These are phyloP conservation scores for Puccinia triticina DNA, from an alignment of 1,284 basidiomycete genomes.

Conservation along the genomic window DNA sequence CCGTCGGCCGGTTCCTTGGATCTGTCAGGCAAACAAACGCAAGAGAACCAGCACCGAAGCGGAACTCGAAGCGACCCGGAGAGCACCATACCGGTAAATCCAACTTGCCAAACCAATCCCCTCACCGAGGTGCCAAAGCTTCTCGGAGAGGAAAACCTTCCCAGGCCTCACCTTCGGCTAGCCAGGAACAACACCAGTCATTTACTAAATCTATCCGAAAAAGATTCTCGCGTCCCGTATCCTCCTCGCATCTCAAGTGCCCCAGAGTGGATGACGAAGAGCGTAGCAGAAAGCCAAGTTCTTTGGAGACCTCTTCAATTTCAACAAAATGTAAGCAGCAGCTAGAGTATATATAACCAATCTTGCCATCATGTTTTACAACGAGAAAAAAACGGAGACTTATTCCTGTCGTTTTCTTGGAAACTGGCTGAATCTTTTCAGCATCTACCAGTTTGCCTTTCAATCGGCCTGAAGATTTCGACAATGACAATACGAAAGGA, in stretches of 20 bases:
- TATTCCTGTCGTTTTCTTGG: not conserved
- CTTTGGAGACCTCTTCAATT: not conserved
- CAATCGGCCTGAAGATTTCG: not conserved
- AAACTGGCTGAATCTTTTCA: not conserved
- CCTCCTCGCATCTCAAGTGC: not conserved
- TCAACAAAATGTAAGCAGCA: conserved; percentile 6
- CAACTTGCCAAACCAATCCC: not conserved
- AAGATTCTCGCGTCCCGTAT: not conserved
- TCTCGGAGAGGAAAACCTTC: not conserved
- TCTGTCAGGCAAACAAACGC: not conserved
- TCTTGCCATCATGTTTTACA: not conserved
- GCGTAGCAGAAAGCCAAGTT: not conserved
- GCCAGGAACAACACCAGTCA: not conserved
- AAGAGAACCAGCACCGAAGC: not conserved
- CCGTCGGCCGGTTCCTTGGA: not conserved
- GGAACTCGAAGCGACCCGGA: not conserved
- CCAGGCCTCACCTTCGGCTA: not conserved
- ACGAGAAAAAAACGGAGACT: not conserved
- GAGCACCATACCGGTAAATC: not conserved
- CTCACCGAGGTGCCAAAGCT: not conserved
- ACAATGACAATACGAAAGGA: not conserved
- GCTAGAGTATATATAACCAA: not conserved
- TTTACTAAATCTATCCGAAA: not conserved
- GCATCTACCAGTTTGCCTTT: not conserved
- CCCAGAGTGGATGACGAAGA: not conserved